Percentiles rank a stretch among this genome's conserved stretches.
Conservation (phyloP, 2,329 filamentous ascomycete genomes). For the Aspergillus thermomutatus region DNA sequence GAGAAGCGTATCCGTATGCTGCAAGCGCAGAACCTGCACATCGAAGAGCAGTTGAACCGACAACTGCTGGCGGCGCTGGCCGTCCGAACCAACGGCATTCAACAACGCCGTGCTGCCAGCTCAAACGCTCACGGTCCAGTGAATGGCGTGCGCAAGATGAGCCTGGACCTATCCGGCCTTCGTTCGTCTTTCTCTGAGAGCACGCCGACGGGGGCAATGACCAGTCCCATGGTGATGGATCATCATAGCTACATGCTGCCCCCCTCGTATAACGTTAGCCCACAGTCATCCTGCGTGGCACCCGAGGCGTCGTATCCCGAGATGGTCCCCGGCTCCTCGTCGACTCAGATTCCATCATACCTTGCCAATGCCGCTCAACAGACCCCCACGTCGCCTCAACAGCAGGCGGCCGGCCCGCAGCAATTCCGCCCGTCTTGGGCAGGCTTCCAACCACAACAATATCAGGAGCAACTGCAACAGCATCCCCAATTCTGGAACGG, state of each 20-base stretch:
- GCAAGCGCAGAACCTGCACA: conserved; percentile 36
- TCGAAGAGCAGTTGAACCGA: conserved; percentile 36
- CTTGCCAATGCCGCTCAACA: conserved; percentile 14
- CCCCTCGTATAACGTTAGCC: conserved; percentile 21
- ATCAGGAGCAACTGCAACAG: background rate
- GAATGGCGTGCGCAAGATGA: conserved; percentile 33
- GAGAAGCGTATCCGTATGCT: conserved; percentile 39
- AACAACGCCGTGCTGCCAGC: conserved; percentile 27
- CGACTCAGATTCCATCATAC: conserved; percentile 28
- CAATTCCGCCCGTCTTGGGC: conserved; percentile 20
- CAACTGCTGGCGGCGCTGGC: conserved; percentile 36
- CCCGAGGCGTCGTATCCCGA: conserved; percentile 22
- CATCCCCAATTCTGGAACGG: conserved; percentile 17
- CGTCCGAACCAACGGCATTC: conserved; percentile 17
- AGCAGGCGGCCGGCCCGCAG: conserved; percentile 11
- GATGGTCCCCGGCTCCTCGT: conserved; percentile 12
- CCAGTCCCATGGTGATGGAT: conserved; percentile 23
- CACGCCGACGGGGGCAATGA: conserved; percentile 19
- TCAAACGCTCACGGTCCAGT: conserved; percentile 25
- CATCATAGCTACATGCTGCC: conserved; percentile 24
- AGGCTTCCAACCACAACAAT: conserved; percentile 21
- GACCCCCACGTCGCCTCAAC: conserved; percentile 12
- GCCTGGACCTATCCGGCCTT: conserved; percentile 30
- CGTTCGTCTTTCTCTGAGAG: conserved; percentile 26
- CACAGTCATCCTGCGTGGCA: conserved; percentile 21